Conservation (phyloP, 495 filamentous ascomycete genomes). For the Neurospora sublineolata region DNA sequence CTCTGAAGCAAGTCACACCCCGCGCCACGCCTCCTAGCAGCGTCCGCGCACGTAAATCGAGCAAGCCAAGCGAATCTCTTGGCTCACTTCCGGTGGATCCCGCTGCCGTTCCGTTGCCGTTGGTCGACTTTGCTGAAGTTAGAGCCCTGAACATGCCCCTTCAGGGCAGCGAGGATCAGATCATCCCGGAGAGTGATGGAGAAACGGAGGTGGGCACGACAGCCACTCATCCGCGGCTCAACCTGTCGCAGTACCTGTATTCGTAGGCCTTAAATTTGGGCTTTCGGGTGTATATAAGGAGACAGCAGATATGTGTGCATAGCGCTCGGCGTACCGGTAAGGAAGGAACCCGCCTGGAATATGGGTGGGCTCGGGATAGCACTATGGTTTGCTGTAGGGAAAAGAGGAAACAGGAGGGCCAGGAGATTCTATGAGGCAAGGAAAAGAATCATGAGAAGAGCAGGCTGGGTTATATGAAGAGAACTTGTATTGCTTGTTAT, state of each 20-base stretch:
- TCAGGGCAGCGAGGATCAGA: conserved; percentile 62
- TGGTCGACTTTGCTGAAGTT: conserved; percentile 28
- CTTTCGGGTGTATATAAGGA: not conserved
- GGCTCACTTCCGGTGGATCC: conserved; percentile 27
- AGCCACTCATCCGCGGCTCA: conserved; percentile 20
- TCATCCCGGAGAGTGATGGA: conserved; percentile 59
- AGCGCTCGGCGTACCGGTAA: conserved; percentile 13
- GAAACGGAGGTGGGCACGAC: conserved; percentile 34
- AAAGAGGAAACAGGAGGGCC: not conserved
- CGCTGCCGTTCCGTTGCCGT: conserved; percentile 29
- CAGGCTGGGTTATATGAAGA: not conserved
- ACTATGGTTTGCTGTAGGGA: not conserved
- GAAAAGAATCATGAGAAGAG: not conserved
- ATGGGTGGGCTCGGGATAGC: not conserved
- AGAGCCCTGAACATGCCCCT: conserved; percentile 27
- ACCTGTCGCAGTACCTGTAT: conserved; percentile 48
- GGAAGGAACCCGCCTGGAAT: not conserved
- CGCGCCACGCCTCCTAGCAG: conserved; percentile 24
- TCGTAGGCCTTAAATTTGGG: conserved; percentile 11
- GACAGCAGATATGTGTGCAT: conserved; percentile 8
- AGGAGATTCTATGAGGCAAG: not conserved
- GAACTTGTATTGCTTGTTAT: not conserved
- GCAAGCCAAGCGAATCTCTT: conserved; percentile 10
- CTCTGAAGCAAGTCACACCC: conserved; percentile 20
- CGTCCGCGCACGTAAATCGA: conserved; percentile 20